Base-by-base conservation (phyloP, 345 rosid genomes). In the Nasturtium officinale region DNA sequence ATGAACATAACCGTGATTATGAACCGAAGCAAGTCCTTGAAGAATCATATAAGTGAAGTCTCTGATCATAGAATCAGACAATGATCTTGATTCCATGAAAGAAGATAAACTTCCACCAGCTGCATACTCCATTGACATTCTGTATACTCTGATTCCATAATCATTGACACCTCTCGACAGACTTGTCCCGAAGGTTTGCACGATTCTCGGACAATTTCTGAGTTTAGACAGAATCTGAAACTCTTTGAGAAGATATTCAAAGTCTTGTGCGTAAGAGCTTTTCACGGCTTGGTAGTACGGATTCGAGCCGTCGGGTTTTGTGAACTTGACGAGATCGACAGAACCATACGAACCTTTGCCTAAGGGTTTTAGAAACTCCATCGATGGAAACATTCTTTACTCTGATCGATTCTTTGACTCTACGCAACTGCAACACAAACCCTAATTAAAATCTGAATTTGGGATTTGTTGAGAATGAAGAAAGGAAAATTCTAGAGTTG, bases 11-110 rank as follows among this genome's bases (percentile, higher is more conserved):
- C 79, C 79, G 7, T 17, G 48, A 4, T 12, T 32, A 46, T 69
- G 74, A n/a, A 69, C 8, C 9, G 43, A 55, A 6, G 23, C 63
- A 40, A 69, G 65, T 6, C 74, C 74, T 56, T 69, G 37, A 11
- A 76, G 75, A 54, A 76, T 76, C 75, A 76, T 76, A 29, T 10
- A 21, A 42, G 79, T 69, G 13, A 59, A 59, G 21, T 67, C 73
- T 51, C 28, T 67, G 28, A 75, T 68, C 53, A 67, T 45, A 1
- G 16, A 5, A 5, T 75, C 59, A n/a, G 43, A 1, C 21, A 67
- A 50, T 2, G 0, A 8, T 21, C 56, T 47, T 37, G 42, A 47
- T 18, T 58, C 30, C 23, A 74, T 66, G 9, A 65, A 28, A 29
- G 65, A 25, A 15, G 61, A 5, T 47, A 74, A 58, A 64, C 15